Evolutionary conservation across 2,329 filamentous ascomycete species (phyloP).

Genomic region (Exophiala alcalophila): DNA sequence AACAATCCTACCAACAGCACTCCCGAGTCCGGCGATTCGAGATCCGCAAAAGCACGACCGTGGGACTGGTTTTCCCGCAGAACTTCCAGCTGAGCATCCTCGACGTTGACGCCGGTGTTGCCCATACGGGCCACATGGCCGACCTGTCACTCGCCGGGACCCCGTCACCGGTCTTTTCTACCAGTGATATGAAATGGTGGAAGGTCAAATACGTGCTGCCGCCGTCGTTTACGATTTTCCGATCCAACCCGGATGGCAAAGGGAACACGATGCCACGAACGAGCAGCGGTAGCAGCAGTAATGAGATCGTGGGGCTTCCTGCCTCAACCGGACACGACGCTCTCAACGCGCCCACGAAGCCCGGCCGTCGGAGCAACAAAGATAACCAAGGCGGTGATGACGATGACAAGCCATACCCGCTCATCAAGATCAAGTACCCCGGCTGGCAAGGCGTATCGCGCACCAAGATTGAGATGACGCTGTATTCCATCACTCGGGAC

Average conservation of each 20-base stretch:
- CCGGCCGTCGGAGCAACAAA: not conserved
- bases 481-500: constrained; percentile 17
- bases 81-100: constrained; percentile 21
- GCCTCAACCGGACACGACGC: constrained; percentile 3
- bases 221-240: constrained; percentile 17
- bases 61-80: constrained; percentile 28
- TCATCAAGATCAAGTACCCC: constrained; percentile 19
- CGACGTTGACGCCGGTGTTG: constrained; percentile 11
- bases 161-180: constrained; percentile 9
- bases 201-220: constrained; percentile 18
- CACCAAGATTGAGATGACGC: constrained; percentile 14
- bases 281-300: not conserved
- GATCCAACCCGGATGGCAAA: too few relatives aligned
- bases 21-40: constrained; percentile 21
- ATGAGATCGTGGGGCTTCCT: constrained; percentile 3
- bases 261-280: too few relatives aligned
- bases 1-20: not conserved
- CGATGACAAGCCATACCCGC: constrained; percentile 10
- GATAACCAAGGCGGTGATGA: too few relatives aligned
- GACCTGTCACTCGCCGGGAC: constrained; percentile 1
- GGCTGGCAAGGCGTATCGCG: constrained; percentile 17
- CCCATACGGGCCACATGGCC: constrained; percentile 1
- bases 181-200: constrained; percentile 24
- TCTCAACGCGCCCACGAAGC: not conserved
- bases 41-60: constrained; percentile 26